Base-by-base conservation (phyloP, 257 asterid genomes). In the Solanum etuberosum region DNA sequence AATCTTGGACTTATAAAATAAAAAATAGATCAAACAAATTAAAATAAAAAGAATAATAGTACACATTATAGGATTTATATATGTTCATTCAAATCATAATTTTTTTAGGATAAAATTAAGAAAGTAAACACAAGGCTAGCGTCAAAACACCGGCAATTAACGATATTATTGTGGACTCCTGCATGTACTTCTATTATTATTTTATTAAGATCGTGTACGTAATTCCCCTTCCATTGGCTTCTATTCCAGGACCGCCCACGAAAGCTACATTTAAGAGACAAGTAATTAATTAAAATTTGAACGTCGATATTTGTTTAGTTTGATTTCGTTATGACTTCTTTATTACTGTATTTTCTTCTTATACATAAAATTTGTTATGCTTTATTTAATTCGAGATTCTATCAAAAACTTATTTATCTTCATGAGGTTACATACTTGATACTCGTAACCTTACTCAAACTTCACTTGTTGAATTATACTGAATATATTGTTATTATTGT, bases 91-190 rank as follows among this genome's bases (percentile, higher is more conserved):
- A 27, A 27, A 51, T 51, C 61, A 78, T 25, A n/a, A 23, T 34
- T 77, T 76, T 12, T 61, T n/a, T 7, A 42, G 84, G 38, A 78
- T 78, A n/a, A 78, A 27, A 78, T 42, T 42, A 78, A 29, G 84
- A 80, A 16, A 80, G 7, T 27, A 80, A 80, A 80, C 3, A 46
- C 67, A 80, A 80, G 42, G 42, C 85, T 80, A 80, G 20, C 29
- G 85, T 80, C 46, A 80, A 80, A 46, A 9, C 42, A 80, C 42
- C 29, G 85, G 85, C 85, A 43, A 78, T 78, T 78, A 43, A 25
- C 13, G 43, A 78, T 80, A 0, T 1, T 27, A 0, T 3, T 29
- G 42, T 27, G 38, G 85, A 6, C 15, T 9, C 40, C 38, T 29
- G 34, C 74, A 29, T 18, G 27, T 27, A 46, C n/a, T 77, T 15